phyloP scores from a whole-genome alignment of 2,329 filamentous ascomycete genomes.

The Nothophoma quercina region DNA sequence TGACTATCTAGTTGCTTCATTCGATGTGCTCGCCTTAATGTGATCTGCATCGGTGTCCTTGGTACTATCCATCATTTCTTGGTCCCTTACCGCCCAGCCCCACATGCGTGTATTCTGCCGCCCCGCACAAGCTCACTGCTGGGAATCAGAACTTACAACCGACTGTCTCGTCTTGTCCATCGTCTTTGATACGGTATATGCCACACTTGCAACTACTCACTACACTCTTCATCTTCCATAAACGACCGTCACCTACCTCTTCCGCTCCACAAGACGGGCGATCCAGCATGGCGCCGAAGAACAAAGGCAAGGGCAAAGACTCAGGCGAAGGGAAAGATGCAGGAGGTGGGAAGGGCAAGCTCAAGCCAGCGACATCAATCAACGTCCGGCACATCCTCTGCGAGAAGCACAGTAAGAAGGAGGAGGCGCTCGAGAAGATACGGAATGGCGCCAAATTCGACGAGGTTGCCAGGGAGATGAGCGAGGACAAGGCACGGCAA shows the following conservation, averaged over 20 bases:
- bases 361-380: slow-evolving; percentile 71
- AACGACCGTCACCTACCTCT: not conserved
- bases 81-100: too few relatives aligned
- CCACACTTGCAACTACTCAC: too few relatives aligned
- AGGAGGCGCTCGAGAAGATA: slow-evolving; percentile 75
- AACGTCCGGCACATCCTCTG: slow-evolving; percentile 79
- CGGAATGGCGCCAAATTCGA: slow-evolving; percentile 74
- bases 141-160: too few relatives aligned
- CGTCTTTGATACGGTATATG: too few relatives aligned
- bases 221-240: too few relatives aligned
- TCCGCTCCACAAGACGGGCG: not conserved
- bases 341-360: slow-evolving; percentile 51
- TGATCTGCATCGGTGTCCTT: too few relatives aligned
- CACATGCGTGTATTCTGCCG: too few relatives aligned
- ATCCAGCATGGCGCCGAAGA: slow-evolving; percentile 35
- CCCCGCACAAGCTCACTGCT: too few relatives aligned
- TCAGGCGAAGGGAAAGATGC: slow-evolving; percentile 43
- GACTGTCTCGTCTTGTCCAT: too few relatives aligned
- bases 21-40: too few relatives aligned
- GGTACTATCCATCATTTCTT: too few relatives aligned
- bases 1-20: not conserved
- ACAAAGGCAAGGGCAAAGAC: slow-evolving; percentile 39
- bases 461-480: slow-evolving; percentile 74
- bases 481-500: slow-evolving; percentile 77
- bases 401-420: slow-evolving; percentile 79